Conservation (phyloP, 2,329 filamentous ascomycete genomes). For the Colletotrichum salicis region DNA sequence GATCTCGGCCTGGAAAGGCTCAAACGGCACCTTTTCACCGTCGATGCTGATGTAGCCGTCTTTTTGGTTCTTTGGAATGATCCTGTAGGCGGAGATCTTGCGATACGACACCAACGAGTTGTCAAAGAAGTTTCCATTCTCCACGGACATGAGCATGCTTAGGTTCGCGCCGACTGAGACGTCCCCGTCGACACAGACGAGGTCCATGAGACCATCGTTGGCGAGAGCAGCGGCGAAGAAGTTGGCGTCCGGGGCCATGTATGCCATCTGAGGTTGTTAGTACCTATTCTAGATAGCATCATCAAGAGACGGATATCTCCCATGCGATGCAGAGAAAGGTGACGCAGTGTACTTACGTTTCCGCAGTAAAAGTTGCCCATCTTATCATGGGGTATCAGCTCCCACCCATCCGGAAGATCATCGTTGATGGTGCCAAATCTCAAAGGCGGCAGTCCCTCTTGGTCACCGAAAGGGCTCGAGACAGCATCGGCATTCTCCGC, state of each 20-base stretch:
- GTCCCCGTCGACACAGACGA: slow-evolving; percentile 83
- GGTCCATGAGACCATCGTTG: slow-evolving; percentile 85
- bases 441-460: slow-evolving; percentile 74
- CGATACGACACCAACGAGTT: slow-evolving; percentile 80
- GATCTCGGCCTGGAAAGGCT: slow-evolving; percentile 90
- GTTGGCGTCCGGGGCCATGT: slow-evolving; percentile 86
- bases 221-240: slow-evolving; percentile 89
- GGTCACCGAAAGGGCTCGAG: slow-evolving; percentile 39
- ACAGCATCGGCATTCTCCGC: slow-evolving; percentile 18
- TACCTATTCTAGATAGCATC: not conserved
- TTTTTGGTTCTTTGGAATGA: slow-evolving; percentile 77
- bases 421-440: slow-evolving; percentile 84
- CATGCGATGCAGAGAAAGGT: too few species aligned
- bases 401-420: slow-evolving; percentile 81
- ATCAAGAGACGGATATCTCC: not conserved
- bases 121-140: slow-evolving; percentile 82
- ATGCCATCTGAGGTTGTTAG: slow-evolving; percentile 73
- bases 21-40: slow-evolving; percentile 87
- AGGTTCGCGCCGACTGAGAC: slow-evolving; percentile 74
- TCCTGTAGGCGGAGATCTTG: slow-evolving; percentile 88
- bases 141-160: slow-evolving; percentile 76
- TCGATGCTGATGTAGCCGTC: slow-evolving; percentile 94
- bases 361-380: slow-evolving; percentile 94
- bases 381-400: slow-evolving; percentile 76
- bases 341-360: slow-evolving; percentile 67